Conservation (phyloP, 352 stramenopile species). For the Phytophthora pini region DNA sequence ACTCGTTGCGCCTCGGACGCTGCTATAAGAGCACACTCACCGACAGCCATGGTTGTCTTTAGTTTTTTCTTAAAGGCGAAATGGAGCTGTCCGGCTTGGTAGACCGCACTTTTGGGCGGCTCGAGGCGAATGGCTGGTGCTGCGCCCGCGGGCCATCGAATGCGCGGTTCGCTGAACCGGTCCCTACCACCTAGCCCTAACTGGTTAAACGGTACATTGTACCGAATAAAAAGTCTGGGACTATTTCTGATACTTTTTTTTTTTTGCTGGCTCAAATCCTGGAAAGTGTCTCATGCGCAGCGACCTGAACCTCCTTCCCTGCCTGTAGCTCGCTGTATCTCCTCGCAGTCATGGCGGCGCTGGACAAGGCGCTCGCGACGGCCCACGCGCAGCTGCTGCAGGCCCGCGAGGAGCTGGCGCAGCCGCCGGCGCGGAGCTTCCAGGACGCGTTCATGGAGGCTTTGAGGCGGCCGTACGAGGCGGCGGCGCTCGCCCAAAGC, state of each 20-base stretch:
- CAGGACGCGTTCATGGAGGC: slow-evolving; percentile 51
- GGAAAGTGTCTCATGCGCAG: too few relatives aligned
- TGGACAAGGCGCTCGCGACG: slow-evolving; percentile 29
- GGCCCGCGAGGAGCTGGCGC: slow-evolving; percentile 29
- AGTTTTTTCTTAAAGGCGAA: slow-evolving; percentile 92
- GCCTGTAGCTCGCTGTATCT: slow-evolving; percentile 3
- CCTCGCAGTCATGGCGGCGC: slow-evolving; percentile 19
- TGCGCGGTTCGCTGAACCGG: slow-evolving; percentile 33
- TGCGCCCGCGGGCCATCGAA: slow-evolving; percentile 41
- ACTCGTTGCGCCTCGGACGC: neutral
- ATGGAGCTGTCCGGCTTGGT: slow-evolving; percentile 51
- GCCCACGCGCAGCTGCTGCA: slow-evolving; percentile 29
- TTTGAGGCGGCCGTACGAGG: slow-evolving; percentile 37
- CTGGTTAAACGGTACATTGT: slow-evolving; percentile 12
- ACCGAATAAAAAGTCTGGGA: neutral
- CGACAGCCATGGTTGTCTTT: slow-evolving; percentile 88
- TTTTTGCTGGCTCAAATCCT: too few relatives aligned
- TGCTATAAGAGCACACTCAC: slow-evolving; percentile 48
- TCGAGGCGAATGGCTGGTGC: slow-evolving; percentile 67
- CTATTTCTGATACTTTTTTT: too few relatives aligned
- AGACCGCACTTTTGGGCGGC: slow-evolving; percentile 24
- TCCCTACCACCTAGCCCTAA: slow-evolving; percentile 24
- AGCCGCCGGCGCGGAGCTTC: slow-evolving; percentile 27
- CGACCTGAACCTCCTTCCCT: neutral
- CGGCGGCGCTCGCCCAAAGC: slow-evolving; percentile 2